Base-by-base conservation (phyloP, 139 green algal species). In the Chlorella sorokiniana region DNA sequence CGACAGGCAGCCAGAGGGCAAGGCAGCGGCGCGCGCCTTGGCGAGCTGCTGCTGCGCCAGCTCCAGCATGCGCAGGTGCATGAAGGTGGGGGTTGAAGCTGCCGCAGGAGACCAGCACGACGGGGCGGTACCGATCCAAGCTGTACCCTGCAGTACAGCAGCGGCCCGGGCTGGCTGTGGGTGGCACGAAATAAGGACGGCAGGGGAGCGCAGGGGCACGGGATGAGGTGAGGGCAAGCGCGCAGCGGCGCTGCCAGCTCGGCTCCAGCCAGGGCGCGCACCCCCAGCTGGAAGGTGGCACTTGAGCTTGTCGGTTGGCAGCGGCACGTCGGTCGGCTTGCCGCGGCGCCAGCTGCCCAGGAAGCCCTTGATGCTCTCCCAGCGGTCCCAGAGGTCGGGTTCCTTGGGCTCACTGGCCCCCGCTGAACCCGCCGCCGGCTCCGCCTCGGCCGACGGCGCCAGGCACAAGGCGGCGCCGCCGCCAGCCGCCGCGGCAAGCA, bases 61-160 rank as follows among this genome's bases (percentile, higher is more conserved):
- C 45, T 97, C 93, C 84, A 94, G 91, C 93, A 97, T 95, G 44
- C 94, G 87, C 44, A 98, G 81, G 82, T 98, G 94, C 86, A 91
- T 87, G 16, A 89, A 63, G 23, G 94, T 97, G 33, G 93, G 94
- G 94, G 84, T 97, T 98, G 89, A 97, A 98, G 90, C 89, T 95
- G 77, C 94, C 94, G 76, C 92, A 96, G 25, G 83, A 72, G 16
- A 98, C 82, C 22, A 98, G 89, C 29, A 97, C 93, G 27, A 95
- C 86, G 6, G 91, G 88, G 14, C 59, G 40, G 64, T 85, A 76
- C 1, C 48, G 65, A 37, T 78, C 65, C 64, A 42, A 37, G 40
- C 40, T 40, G 79, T 79, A 70, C 0, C 79, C 56, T 79, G 73
- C 6, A 40, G 0, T 16, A 2, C 2, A 33, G 35, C 67, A 56